Percentiles rank a stretch among this genome's conserved stretches.
Conservation (phyloP, 2,329 filamentous ascomycete species). For the Xylariaceae sp. region DNA sequence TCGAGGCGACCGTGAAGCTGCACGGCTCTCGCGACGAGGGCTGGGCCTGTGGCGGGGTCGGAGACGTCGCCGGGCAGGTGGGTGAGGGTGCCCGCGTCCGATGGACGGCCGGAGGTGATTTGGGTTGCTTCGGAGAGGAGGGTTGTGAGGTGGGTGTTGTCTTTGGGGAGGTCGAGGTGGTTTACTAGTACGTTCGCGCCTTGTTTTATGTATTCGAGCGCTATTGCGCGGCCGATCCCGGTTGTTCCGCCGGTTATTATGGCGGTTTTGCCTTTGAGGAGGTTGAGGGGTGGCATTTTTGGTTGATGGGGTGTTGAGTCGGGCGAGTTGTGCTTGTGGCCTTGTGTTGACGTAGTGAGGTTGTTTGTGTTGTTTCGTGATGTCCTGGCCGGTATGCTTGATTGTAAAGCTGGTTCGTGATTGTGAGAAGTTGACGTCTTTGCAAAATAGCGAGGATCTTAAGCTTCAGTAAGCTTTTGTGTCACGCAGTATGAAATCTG, state of each 20-base stretch:
- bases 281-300: slow-evolving; percentile 44
- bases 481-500: no score
- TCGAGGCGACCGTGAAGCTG: slow-evolving; percentile 60
- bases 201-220: slow-evolving; percentile 73
- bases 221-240: slow-evolving; percentile 83
- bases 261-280: slow-evolving; percentile 73
- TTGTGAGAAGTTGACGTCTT: no score
- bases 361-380: no score
- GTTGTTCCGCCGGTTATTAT: slow-evolving; percentile 86
- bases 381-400: no score
- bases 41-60: slow-evolving; percentile 66
- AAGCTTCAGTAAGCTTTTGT: no score
- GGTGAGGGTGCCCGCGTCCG: slow-evolving; percentile 54
- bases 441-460: no score
- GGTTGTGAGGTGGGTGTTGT: slow-evolving; percentile 51
- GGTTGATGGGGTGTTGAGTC: slow-evolving; percentile 1
- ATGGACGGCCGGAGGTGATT: slow-evolving; percentile 43
- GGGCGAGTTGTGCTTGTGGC: background rate
- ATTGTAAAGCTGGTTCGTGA: no score
- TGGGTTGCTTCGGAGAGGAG: slow-evolving; percentile 49
- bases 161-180: slow-evolving; percentile 62
- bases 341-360: no score
- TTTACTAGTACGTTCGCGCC: slow-evolving; percentile 79
- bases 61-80: slow-evolving; percentile 76
- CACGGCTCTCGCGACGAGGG: slow-evolving; percentile 66